These are phyloP conservation scores for Venturia aucupariae DNA, from an alignment of 2,329 filamentous ascomycete species.

Conservation along the genomic window DNA sequence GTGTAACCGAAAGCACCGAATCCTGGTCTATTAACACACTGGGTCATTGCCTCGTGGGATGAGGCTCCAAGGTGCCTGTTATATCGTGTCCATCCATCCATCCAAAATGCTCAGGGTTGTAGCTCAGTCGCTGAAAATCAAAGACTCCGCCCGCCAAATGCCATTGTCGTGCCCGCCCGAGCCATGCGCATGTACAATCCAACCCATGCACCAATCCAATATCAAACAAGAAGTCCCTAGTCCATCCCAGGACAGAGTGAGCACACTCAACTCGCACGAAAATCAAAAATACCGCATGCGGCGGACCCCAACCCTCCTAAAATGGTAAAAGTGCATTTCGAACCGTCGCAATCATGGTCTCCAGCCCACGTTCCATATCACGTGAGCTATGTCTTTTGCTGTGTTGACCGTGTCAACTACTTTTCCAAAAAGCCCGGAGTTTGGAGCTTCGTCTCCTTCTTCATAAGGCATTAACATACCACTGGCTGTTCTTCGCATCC, in stretches of 20 bases:
- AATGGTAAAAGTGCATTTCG: not conserved
- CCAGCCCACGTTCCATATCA: constrained; percentile 60
- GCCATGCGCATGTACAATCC: not conserved
- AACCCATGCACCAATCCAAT: not conserved
- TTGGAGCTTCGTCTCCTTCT: constrained; percentile 45
- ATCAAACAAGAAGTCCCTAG: constrained; percentile 1
- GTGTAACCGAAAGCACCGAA: not conserved
- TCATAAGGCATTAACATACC: constrained; percentile 87
- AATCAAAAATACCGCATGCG: not conserved
- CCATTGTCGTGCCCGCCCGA: not conserved
- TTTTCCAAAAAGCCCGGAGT: constrained; percentile 60
- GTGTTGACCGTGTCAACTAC: constrained; percentile 71
- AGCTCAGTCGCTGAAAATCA: not conserved
- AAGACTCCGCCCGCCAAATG: not conserved
- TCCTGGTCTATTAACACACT: not conserved
- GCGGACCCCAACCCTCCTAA: not conserved
- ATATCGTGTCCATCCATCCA: not conserved
- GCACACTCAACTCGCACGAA: not conserved
- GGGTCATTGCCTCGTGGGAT: not conserved
- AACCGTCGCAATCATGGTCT: constrained; percentile 32
- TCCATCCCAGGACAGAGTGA: not conserved
- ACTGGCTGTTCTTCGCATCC: constrained; percentile 69
- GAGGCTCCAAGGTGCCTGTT: not conserved
- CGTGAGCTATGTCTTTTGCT: constrained; percentile 54
- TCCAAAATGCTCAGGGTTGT: not conserved